Conservation (phyloP, 352 stramenopile genomes). For the Elongisporangium senticosum region DNA sequence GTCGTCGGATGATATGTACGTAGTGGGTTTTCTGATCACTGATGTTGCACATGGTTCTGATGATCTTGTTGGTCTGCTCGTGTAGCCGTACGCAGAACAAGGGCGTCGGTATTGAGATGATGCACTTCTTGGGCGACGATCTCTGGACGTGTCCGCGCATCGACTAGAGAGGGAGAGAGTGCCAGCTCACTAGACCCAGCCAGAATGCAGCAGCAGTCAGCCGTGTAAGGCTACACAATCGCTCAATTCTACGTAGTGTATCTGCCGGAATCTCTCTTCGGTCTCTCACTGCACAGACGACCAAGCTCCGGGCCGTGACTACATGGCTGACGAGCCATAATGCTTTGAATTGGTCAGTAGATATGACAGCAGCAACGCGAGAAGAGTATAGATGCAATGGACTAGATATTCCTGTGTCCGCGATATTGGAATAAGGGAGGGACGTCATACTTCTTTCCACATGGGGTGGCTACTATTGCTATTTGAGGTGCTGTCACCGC, state of each 20-base stretch:
- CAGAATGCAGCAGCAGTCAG: neutral
- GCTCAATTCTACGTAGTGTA: neutral
- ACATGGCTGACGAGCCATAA: too few relatives aligned
- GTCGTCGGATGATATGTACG: conserved; percentile 94
- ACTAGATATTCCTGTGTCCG: neutral
- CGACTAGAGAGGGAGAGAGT: conserved; percentile 29
- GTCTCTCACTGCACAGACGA: too few relatives aligned
- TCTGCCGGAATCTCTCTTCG: neutral
- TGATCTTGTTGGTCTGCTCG: neutral
- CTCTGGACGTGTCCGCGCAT: conserved; percentile 88
- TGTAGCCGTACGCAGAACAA: conserved; percentile 93
- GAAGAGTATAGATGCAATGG: neutral
- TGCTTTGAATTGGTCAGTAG: too few relatives aligned
- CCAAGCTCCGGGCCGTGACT: too few relatives aligned
- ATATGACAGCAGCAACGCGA: neutral
- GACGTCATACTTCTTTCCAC: conserved; percentile 30
- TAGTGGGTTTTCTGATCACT: conserved; percentile 4
- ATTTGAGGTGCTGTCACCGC: neutral
- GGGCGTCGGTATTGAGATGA: conserved; percentile 94
- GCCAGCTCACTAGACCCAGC: neutral
- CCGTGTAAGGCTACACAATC: neutral
- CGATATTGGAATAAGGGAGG: neutral
- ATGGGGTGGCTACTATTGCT: conserved; percentile 8
- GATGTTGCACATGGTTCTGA: conserved; percentile 2
- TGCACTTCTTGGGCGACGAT: conserved; percentile 97